Percentiles rank a stretch among this genome's conserved stretches.
Conservation (phyloP, 352 stramenopile species). For the Phytophthora europaea region DNA sequence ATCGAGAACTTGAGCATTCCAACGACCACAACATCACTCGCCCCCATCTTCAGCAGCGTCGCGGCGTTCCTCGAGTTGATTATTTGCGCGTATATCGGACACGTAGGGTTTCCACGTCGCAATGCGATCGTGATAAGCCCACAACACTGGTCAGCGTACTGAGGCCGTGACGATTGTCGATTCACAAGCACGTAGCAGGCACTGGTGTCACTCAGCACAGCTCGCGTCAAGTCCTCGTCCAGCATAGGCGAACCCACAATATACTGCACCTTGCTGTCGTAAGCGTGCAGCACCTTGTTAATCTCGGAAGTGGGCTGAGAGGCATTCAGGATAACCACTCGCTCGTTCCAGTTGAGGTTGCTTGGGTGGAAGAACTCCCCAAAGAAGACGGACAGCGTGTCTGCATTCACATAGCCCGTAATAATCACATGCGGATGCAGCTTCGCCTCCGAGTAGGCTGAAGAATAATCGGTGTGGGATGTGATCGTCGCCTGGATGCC, state of each 20-base stretch:
- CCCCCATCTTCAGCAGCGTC: constrained; percentile 80
- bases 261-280: constrained; percentile 87
- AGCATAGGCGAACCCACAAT: constrained; percentile 85
- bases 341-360: constrained; percentile 88
- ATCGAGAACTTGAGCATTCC: constrained; percentile 82
- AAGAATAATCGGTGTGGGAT: constrained; percentile 85
- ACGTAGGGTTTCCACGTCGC: constrained; percentile 71
- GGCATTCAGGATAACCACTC: constrained; percentile 81
- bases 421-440: constrained; percentile 82
- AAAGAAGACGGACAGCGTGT: constrained; percentile 79
- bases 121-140: constrained; percentile 82
- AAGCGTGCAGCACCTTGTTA: constrained; percentile 78
- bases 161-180: constrained; percentile 52
- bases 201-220: constrained; percentile 57
- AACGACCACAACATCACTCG: constrained; percentile 76
- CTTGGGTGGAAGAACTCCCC: constrained; percentile 87
- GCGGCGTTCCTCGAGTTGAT: constrained; percentile 73
- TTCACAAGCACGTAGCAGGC: constrained; percentile 84
- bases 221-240: constrained; percentile 78
- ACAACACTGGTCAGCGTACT: constrained; percentile 78
- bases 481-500: constrained; percentile 80
- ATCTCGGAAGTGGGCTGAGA: constrained; percentile 68
- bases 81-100: constrained; percentile 83
- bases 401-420: constrained; percentile 75
- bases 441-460: constrained; percentile 76